Percentiles rank a stretch among this genome's conserved stretches.
These are phyloP conservation scores for Tylopilus sp. DNA, from an alignment of 1,284 basidiomycete genomes.

Conservation along the genomic window DNA sequence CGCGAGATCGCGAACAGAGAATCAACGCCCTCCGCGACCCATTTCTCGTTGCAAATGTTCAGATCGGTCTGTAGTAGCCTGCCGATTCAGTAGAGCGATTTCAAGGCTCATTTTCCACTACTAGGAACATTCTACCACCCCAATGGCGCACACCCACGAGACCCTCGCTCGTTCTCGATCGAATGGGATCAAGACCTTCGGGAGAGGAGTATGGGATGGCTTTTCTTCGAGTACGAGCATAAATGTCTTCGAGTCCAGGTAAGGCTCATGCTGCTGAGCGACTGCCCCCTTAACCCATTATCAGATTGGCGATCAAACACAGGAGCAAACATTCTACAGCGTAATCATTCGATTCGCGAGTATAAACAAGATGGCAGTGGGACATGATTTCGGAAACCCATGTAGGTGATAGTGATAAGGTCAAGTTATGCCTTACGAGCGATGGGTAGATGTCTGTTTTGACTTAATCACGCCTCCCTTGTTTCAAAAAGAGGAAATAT, in stretches of 20 bases:
- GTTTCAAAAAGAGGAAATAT: conserved; percentile 57
- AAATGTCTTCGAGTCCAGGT: conserved; percentile 61
- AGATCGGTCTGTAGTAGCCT: conserved; percentile 51
- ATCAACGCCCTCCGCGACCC: conserved; percentile 42
- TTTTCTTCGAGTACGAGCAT: conserved; percentile 62
- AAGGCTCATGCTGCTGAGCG: conserved; percentile 16
- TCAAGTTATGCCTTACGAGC: conserved; percentile 8
- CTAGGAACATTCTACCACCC: conserved; percentile 33
- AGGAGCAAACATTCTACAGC: conserved; percentile 46
- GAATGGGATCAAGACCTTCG: conserved; percentile 55
- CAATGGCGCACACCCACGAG: conserved; percentile 31
- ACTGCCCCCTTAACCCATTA: background rate
- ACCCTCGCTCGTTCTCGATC: conserved; percentile 55
- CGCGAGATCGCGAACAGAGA: conserved; percentile 49
- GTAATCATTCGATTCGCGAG: conserved; percentile 54
- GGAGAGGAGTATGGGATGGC: conserved; percentile 45
- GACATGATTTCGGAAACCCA: conserved; percentile 46
- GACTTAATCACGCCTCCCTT: conserved; percentile 56
- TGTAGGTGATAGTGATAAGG: conserved; percentile 29
- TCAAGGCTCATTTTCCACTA: background rate
- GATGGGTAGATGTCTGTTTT: conserved; percentile 54
- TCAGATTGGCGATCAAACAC: conserved; percentile 54
- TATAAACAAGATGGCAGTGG: conserved; percentile 57
- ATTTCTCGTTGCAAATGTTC: conserved; percentile 55
- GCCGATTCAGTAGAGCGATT: background rate